Base-by-base conservation (phyloP, 306 rosid genomes). In the Lupinus albus region DNA sequence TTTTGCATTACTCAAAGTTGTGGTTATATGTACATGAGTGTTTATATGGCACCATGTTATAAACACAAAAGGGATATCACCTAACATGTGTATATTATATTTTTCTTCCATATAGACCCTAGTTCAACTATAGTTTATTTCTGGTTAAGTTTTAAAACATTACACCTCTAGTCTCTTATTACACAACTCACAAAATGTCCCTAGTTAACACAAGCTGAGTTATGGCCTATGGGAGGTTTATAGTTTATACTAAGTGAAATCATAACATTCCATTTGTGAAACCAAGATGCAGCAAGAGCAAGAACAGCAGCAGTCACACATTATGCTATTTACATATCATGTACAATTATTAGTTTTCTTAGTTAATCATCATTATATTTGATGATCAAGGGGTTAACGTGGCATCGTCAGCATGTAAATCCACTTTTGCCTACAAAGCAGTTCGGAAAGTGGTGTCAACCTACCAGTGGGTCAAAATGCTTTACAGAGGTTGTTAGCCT, bases 401-500 rank as follows among this genome's bases (percentile, higher is more conserved):
- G 38, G 48, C 13, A 53, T 53, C 48, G 79, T 84, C 79, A 69
- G 81, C 76, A 70, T 49, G 82, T 65, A 25, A 79, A 82, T 74
- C 78, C 77, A 64, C 79, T 68, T 49, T 64, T 62, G 74, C 69
- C 62, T 85, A 74, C 78, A 39, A 67, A 82, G 84, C 73, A 70
- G 68, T 60, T 63, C 78, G 73, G 84, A 76, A 57, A 59, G 74
- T 61, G 83, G 79, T 41, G 85, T 84, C 81, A 80, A 83, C 77
- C 65, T 61, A 86, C 88, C 81, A 78, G 79, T 84, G 71, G 76
- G 84, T 94, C 84, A 94, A 81, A 90, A 94, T 44, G 99, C 99
- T 90, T 84, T 90, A 84, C 99, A 94, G 73, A 90, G 99, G 84
- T 90, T 84, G 89, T 84, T 93, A 81, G 94, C 81, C 82, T 83